phyloP scores from a whole-genome alignment of 169 alveolate genomes.

The Fabrea salina region DNA sequence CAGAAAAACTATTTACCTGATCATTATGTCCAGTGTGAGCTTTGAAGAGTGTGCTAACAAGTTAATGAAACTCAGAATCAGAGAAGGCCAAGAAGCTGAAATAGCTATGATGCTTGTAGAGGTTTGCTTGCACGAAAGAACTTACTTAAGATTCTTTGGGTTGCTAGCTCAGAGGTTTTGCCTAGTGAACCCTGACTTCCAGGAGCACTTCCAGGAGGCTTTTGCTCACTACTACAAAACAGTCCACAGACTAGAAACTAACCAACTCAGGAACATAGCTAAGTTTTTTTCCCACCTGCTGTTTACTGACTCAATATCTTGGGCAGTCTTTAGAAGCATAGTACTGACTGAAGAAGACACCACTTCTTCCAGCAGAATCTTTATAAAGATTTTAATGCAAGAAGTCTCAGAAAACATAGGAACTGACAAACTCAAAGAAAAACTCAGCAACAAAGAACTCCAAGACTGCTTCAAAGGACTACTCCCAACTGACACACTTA shows the following conservation, averaged over 20 bases:
- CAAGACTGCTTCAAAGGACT: constrained; percentile 87
- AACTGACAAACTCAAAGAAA: constrained; percentile 42
- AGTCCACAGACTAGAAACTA: constrained; percentile 95
- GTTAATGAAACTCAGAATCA: constrained; percentile 92
- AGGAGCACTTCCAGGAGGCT: constrained; percentile 88
- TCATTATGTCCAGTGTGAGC: constrained; percentile 96
- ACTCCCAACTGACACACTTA: constrained; percentile 93
- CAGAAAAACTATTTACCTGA: constrained; percentile 94
- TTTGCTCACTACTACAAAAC: constrained; percentile 78
- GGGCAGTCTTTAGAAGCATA: constrained; percentile 88
- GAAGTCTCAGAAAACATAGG: constrained; percentile 92
- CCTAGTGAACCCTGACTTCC: constrained; percentile 87
- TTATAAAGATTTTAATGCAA: constrained; percentile 93
- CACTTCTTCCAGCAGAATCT: constrained; percentile 95
- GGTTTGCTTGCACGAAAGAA: constrained; percentile 98
- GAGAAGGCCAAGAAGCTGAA: constrained; percentile 92
- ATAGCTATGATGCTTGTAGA: constrained; percentile 96
- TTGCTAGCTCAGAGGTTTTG: constrained; percentile 95
- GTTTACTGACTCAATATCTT: constrained; percentile 82
- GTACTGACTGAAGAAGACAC: constrained; percentile 95
- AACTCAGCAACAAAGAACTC: constrained; percentile 84
- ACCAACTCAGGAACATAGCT: constrained; percentile 94
- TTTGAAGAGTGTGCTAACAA: constrained; percentile 98
- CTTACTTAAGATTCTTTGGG: constrained; percentile 95
- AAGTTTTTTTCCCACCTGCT: constrained; percentile 96